Evolutionary conservation across 1,284 basidiomycete species (phyloP).

Genomic region (Cryptococcus neoformans): DNA sequence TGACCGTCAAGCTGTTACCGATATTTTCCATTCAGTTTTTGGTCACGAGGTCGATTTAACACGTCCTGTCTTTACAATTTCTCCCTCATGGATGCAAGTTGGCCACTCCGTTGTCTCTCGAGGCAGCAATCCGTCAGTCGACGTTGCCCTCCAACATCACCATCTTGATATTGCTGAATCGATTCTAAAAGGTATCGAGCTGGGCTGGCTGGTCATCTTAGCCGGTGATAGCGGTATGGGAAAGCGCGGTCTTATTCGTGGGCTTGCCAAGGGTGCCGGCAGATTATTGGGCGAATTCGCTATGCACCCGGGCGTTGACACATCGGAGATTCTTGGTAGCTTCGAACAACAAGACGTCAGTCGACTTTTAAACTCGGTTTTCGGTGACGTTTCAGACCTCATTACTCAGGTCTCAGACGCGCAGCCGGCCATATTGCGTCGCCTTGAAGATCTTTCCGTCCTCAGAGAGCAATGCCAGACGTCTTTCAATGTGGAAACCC

Average conservation of each 20-base stretch:
- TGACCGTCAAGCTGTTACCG: slow-evolving; percentile 62
- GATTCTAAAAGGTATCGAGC: slow-evolving; percentile 67
- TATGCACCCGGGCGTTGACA: slow-evolving; percentile 86
- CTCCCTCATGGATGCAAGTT: slow-evolving; percentile 60
- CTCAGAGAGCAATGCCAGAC: slow-evolving; percentile 21
- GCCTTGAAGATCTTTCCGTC: slow-evolving; percentile 10
- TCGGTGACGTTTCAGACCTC: slow-evolving; percentile 8
- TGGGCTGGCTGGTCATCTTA: slow-evolving; percentile 85
- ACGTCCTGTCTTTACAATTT: slow-evolving; percentile 57
- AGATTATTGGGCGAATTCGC: slow-evolving; percentile 68
- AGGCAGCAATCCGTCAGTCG: slow-evolving; percentile 44
- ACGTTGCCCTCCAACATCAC: slow-evolving; percentile 59
- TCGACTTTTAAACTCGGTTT: slow-evolving; percentile 19
- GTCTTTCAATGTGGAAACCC: slow-evolving; percentile 11
- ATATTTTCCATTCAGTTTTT: slow-evolving; percentile 66
- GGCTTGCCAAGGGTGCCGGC: slow-evolving; percentile 70
- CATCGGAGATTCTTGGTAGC: slow-evolving; percentile 89
- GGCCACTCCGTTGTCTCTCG: slow-evolving; percentile 65
- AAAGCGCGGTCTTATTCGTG: slow-evolving; percentile 73
- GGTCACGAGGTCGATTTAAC: slow-evolving; percentile 41
- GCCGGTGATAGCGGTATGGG: slow-evolving; percentile 73
- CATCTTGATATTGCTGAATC: slow-evolving; percentile 72
- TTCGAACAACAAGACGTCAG: slow-evolving; percentile 81
- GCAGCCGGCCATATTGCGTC: slow-evolving; percentile 12
- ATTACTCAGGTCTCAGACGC: slow-evolving; percentile 20